Evolutionary conservation across 208 protist species (phyloP).

Genomic region (Tritrichomonas foetus): DNA sequence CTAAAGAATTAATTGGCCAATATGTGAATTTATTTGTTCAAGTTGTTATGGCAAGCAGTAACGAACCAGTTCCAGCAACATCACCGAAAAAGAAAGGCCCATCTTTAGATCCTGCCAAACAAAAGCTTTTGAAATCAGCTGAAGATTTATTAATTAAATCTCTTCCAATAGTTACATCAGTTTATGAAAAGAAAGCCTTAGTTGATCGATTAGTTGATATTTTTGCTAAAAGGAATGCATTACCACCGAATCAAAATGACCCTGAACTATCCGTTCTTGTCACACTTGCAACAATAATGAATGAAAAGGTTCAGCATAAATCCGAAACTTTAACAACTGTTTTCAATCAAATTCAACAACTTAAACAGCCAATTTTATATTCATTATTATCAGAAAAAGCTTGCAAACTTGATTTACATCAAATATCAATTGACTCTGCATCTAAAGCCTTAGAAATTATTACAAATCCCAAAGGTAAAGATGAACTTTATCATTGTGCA

Average conservation of each 20-base stretch:
- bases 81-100: background rate
- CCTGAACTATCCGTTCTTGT: background rate
- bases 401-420: background rate
- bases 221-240: background rate
- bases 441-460: background rate
- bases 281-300: background rate
- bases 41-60: background rate
- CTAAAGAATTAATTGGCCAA: background rate
- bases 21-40: conserved; percentile 21
- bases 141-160: conserved; percentile 1
- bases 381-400: background rate
- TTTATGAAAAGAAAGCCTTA: conserved; percentile 34
- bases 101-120: background rate
- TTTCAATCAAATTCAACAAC: background rate
- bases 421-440: background rate
- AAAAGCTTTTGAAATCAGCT: background rate
- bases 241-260: background rate
- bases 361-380: background rate
- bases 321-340: background rate
- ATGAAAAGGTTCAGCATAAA: conserved; percentile 34
- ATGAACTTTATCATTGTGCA: conserved; percentile 1
- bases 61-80: background rate
- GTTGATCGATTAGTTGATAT: conserved; percentile 31
- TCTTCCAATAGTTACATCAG: background rate
- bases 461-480: background rate